phyloP scores from a whole-genome alignment of 768 basidiomycete species.

The Cyclocybe cylindracea region DNA sequence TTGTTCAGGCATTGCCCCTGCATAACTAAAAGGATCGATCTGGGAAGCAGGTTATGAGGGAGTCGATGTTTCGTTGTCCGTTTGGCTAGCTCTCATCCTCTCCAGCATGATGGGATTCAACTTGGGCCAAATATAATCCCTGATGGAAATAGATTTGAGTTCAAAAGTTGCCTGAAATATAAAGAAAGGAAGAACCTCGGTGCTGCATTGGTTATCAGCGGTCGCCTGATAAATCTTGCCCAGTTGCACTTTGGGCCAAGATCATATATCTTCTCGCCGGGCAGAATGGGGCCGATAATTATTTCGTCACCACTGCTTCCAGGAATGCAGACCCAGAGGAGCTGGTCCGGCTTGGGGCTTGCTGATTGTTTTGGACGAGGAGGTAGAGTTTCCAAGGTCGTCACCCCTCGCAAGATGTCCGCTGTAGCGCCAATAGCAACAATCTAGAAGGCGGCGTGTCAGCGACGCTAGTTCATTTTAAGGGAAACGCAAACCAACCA shows the following conservation, averaged over 20 bases:
- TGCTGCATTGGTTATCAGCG: slow-evolving; percentile 15
- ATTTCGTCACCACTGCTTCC: neutral
- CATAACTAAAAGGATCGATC: neutral
- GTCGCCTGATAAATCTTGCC: slow-evolving; percentile 17
- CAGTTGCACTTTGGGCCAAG: slow-evolving; percentile 33
- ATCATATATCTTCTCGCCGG: slow-evolving; percentile 38
- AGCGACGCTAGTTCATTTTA: neutral
- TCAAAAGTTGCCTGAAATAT: neutral
- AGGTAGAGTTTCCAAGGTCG: slow-evolving; percentile 31
- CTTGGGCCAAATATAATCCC: slow-evolving; percentile 35
- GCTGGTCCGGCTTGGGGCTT: neutral
- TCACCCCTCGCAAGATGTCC: slow-evolving; percentile 32
- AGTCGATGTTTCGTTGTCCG: neutral
- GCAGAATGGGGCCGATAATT: slow-evolving; percentile 18
- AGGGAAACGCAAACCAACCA: slow-evolving; percentile 26
- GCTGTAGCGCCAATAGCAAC: slow-evolving; percentile 27
- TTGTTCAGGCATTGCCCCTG: slow-evolving; percentile 19
- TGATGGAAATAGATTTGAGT: slow-evolving; percentile 13
- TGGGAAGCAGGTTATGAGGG: too few species aligned
- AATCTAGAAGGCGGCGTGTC: slow-evolving; percentile 17
- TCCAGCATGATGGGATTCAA: slow-evolving; percentile 34
- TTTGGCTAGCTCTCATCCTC: slow-evolving; percentile 20
- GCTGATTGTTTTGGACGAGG: neutral
- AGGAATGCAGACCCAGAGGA: slow-evolving; percentile 27
- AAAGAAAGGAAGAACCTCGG: slow-evolving; percentile 11